Conservation (phyloP, 2,329 filamentous ascomycete genomes). For the Corniculantispora saksenae region DNA sequence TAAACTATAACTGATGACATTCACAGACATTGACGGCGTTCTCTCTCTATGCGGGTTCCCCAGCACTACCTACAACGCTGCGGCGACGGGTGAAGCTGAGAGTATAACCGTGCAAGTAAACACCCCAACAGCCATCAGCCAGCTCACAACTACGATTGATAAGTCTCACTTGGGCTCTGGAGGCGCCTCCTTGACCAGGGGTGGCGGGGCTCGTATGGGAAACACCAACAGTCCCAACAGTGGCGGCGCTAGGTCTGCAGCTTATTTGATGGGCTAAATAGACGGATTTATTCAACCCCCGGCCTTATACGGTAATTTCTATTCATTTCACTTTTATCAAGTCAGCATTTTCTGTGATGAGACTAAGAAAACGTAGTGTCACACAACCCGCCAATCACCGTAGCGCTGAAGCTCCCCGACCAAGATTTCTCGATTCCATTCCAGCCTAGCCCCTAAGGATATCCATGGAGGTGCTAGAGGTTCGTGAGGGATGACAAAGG, state of each 20-base stretch:
- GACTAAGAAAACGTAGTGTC: too few species aligned
- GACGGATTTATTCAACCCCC: too few species aligned
- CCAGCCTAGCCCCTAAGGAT: not conserved
- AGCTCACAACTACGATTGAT: constrained; percentile 38
- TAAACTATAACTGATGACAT: too few species aligned
- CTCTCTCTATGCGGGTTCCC: not conserved
- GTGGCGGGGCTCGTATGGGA: not conserved
- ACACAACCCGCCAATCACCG: too few species aligned
- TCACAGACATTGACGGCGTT: not conserved
- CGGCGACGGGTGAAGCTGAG: constrained; percentile 20
- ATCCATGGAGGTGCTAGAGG: not conserved
- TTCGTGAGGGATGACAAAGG: not conserved
- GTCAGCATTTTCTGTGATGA: too few species aligned
- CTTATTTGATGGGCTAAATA: not conserved
- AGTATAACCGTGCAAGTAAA: constrained; percentile 34
- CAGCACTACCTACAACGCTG: not conserved
- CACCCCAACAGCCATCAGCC: constrained; percentile 31
- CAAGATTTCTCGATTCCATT: too few species aligned
- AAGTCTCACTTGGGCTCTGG: not conserved
- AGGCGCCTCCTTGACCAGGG: too few species aligned
- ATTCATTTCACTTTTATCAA: too few species aligned
- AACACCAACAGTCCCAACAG: not conserved
- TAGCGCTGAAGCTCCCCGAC: too few species aligned
- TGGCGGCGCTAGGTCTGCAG: not conserved
- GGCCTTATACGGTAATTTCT: too few species aligned